Evolutionary conservation across 352 stramenopile species (phyloP).

Genomic region (Plasmopara viticola): DNA sequence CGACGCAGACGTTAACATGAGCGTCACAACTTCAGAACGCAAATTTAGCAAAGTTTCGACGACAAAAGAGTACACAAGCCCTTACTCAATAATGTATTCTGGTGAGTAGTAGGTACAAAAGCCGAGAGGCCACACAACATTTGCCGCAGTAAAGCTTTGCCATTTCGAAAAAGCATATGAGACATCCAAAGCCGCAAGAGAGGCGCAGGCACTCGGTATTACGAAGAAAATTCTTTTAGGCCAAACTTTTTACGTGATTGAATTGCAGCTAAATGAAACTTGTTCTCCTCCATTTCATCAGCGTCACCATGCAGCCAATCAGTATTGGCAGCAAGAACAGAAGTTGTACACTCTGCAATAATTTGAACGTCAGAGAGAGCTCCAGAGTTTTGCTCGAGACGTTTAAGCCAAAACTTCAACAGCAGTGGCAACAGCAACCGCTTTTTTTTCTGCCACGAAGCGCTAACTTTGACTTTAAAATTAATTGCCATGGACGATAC

Average conservation of each 20-base stretch:
- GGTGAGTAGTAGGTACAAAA: constrained; percentile 15
- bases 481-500: constrained; percentile 11
- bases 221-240: constrained; percentile 47
- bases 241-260: constrained; percentile 50
- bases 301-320: constrained; percentile 14
- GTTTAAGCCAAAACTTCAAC: constrained; percentile 79
- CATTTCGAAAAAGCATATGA: constrained; percentile 42
- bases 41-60: constrained; percentile 43
- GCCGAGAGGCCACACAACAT: constrained; percentile 40
- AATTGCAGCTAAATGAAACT: constrained; percentile 27
- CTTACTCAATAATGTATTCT: constrained; percentile 9
- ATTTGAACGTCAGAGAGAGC: constrained; percentile 59
- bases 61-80: constrained; percentile 46
- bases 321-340: constrained; percentile 49
- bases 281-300: constrained; percentile 18
- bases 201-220: constrained; percentile 43
- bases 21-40: constrained; percentile 50
- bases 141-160: constrained; percentile 63
- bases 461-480: constrained; percentile 13
- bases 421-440: constrained; percentile 46
- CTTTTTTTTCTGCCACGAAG: constrained; percentile 71
- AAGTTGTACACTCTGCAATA: constrained; percentile 53
- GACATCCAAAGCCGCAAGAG: constrained; percentile 38
- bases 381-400: constrained; percentile 46
- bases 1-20: constrained; percentile 30